These are phyloP conservation scores for Cadophora luteo-olivacea DNA, from an alignment of 2,329 filamentous ascomycete genomes.

Conservation along the genomic window DNA sequence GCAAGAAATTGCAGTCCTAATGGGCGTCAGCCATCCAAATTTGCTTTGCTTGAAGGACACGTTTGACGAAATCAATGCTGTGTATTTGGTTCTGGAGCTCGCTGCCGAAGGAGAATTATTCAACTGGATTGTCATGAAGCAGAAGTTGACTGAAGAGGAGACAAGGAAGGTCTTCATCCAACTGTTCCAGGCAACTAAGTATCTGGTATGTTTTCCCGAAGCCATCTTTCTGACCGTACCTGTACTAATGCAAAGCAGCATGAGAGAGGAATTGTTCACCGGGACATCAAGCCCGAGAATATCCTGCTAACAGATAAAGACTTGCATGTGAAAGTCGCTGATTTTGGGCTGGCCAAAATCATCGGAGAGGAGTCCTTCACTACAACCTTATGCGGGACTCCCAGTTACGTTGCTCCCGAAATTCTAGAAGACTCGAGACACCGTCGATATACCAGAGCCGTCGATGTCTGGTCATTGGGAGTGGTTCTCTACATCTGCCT, in stretches of 20 bases:
- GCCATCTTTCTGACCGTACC: slow-evolving; percentile 32
- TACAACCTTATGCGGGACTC: slow-evolving; percentile 95
- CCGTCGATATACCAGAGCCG: slow-evolving; percentile 90
- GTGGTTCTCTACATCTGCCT: slow-evolving; percentile 97
- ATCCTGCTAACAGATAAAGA: slow-evolving; percentile 88
- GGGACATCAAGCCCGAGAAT: slow-evolving; percentile 71
- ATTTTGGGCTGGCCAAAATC: slow-evolving; percentile 97
- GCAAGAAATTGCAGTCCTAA: slow-evolving; percentile 94
- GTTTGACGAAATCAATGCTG: slow-evolving; percentile 88
- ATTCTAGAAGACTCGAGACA: slow-evolving; percentile 84
- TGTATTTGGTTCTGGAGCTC: slow-evolving; percentile 90
- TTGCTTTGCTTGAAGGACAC: slow-evolving; percentile 93
- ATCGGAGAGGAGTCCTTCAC: slow-evolving; percentile 99
- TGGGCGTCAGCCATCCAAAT: slow-evolving; percentile 96
- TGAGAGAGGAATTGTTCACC: slow-evolving; percentile 94
- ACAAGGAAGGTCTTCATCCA: slow-evolving; percentile 88
- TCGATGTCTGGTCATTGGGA: slow-evolving; percentile 97
- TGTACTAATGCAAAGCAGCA: slow-evolving; percentile 65
- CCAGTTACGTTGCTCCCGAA: slow-evolving; percentile 95
- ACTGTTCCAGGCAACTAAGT: slow-evolving; percentile 92
- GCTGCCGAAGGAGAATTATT: slow-evolving; percentile 94
- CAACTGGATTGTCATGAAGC: slow-evolving; percentile 90
- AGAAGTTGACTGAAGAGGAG: slow-evolving; percentile 85
- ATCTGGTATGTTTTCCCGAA: slow-evolving; percentile 69
- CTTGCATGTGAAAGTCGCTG: slow-evolving; percentile 87